These are phyloP conservation scores for Tuber umbilicatum DNA, from an alignment of 495 filamentous ascomycete genomes.

Conservation along the genomic window DNA sequence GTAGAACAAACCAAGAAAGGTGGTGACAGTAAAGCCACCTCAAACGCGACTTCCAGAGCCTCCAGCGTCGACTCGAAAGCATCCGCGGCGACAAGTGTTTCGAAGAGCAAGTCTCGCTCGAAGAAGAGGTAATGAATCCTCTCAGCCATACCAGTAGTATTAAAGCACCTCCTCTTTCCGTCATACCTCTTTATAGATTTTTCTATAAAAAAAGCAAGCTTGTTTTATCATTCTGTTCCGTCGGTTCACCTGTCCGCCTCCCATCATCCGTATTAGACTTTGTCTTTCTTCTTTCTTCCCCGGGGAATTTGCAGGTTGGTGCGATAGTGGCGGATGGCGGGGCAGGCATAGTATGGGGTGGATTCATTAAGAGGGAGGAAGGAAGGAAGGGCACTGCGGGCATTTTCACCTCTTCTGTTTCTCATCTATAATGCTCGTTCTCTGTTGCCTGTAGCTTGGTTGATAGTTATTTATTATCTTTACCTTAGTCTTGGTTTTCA, in stretches of 20 bases:
- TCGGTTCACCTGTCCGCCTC: neutral
- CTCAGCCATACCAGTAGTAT: neutral
- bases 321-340: neutral
- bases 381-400: neutral
- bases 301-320: neutral
- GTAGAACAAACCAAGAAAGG: constrained; percentile 56
- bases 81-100: constrained; percentile 19
- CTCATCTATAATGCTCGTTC: neutral
- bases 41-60: constrained; percentile 52
- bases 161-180: neutral
- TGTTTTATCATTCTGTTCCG: neutral
- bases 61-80: constrained; percentile 51
- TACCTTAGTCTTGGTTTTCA: neutral
- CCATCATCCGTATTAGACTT: neutral
- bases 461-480: neutral
- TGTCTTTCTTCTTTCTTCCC: neutral
- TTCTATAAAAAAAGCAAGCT: neutral
- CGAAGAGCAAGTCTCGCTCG: constrained; percentile 23
- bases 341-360: neutral
- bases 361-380: neutral
- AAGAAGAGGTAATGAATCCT: constrained; percentile 28
- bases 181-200: neutral
- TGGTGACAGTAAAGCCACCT: constrained; percentile 46
- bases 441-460: neutral
- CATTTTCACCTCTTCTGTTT: neutral